Evolutionary conservation across 2,329 filamentous ascomycete genomes (phyloP).

Genomic region (Trichoderma sp.): DNA sequence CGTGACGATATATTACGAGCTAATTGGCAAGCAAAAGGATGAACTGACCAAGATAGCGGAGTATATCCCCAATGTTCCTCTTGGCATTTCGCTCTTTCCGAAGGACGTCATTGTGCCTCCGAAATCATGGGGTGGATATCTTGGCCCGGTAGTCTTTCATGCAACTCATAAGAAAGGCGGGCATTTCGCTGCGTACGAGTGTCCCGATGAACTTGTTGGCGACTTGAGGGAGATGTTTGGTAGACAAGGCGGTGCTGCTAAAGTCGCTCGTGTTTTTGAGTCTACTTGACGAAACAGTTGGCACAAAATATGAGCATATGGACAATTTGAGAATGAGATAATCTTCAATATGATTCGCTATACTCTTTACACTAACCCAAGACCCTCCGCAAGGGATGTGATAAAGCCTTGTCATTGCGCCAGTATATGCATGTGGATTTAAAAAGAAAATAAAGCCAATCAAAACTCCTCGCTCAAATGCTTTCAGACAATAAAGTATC

Average conservation of each 20-base stretch:
- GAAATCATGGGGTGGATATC: conserved; percentile 55
- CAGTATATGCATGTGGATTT: background rate
- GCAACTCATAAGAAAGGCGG: conserved; percentile 52
- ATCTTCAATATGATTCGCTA: background rate
- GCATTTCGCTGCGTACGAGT: conserved; percentile 64
- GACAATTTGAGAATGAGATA: background rate
- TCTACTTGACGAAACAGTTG: background rate
- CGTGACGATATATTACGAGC: conserved; percentile 72
- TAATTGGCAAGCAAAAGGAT: conserved; percentile 42
- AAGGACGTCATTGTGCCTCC: conserved; percentile 58
- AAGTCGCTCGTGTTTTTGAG: background rate
- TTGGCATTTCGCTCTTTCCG: conserved; percentile 58
- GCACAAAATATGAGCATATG: background rate
- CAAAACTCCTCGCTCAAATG: conserved; percentile 4
- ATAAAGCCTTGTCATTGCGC: background rate
- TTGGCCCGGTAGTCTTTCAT: conserved; percentile 63
- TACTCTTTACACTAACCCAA: background rate
- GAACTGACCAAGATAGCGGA: conserved; percentile 19
- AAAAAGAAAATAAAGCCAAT: background rate
- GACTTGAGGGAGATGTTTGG: conserved; percentile 48
- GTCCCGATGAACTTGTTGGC: conserved; percentile 51
- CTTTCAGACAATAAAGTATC: background rate
- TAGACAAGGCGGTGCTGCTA: background rate
- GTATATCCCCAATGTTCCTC: conserved; percentile 40
- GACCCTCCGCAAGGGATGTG: background rate